Conservation (phyloP, 2,329 filamentous ascomycete species). For the Penicillium sp. region DNA sequence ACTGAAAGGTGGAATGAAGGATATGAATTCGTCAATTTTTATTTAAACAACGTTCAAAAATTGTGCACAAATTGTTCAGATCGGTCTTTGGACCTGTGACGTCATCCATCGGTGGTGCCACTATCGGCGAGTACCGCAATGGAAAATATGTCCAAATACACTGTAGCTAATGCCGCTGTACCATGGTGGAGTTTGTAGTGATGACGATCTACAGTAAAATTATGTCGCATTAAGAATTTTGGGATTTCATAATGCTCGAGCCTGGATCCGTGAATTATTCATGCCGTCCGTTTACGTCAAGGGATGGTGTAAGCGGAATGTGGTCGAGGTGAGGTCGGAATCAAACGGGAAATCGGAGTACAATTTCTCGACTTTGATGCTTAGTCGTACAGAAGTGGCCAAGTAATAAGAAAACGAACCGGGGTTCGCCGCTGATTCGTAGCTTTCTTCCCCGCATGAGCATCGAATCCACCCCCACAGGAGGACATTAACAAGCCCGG, state of each 20-base stretch:
- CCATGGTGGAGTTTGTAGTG: neutral
- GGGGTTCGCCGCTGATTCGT: conserved; percentile 1
- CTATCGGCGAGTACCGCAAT: neutral
- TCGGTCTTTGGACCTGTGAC: neutral
- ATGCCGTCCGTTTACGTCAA: neutral
- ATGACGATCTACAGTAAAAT: neutral
- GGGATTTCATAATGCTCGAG: neutral
- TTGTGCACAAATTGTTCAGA: no score
- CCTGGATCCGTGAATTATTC: neutral
- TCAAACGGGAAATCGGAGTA: neutral
- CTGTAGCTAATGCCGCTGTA: neutral
- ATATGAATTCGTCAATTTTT: neutral
- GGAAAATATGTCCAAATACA: neutral
- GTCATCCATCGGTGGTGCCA: neutral
- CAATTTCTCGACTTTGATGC: neutral
- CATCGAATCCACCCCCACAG: neutral
- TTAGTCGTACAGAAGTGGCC: neutral
- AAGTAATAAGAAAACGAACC: neutral
- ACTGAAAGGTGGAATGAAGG: neutral
- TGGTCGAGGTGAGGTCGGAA: neutral
- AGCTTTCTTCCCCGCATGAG: neutral
- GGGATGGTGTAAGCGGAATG: neutral
- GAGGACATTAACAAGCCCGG: neutral
- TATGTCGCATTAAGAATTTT: neutral
- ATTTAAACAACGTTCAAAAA: neutral